Evolutionary conservation across 140 eudicot genomes (phyloP), one percentile per base, ranked within the genome.

Genomic region (Cichorium intybus): DNA sequence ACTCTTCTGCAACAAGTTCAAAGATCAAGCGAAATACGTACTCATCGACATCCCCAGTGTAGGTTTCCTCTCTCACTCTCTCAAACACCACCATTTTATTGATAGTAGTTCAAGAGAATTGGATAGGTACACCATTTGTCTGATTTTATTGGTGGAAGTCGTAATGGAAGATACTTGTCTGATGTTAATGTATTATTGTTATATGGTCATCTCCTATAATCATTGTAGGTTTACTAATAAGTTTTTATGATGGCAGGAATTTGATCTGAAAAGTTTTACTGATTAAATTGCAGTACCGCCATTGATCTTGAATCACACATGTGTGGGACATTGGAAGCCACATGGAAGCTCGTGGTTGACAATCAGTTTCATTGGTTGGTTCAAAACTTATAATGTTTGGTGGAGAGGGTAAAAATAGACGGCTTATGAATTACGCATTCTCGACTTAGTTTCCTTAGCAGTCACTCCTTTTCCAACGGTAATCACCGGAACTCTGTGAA

Each of bases 141-240:
- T n/a, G n/a, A n/a, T n/a, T n/a, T 92, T 54, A 70, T 71, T 54
- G 98, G 98, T 79, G 98, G 98, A 73, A 92, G 89, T 78, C 96
- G 98, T 60, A 83, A 92, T 71, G 98, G 98, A 41, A 82, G 96
- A 57, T 84, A 83, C 78, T 63, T 92, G 64, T 79, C 98, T 41
- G 96, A 92, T 79, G 51, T 88, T 51, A 96, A 91, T 96, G 98
- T 88, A 79, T 14, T 68, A 37, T 31, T 60, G 10, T 63, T 55
- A 62, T n/a, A n/a, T n/a, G n/a, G n/a, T n/a, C n/a, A n/a, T 65
- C 16, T 43, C 75, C 14, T 55, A 26, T 66, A 24, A 28, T 49
- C 10, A 17, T 48, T 11, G 12, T 15, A 21, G 22, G 61, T 68
- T 46, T 37, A 52, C 62, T 71, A 33, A 66, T 58, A 50, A 1